These are phyloP conservation scores for Mucor mucedo DNA, from an alignment of 371 early-diverging fungal genomes.

Conservation along the genomic window DNA sequence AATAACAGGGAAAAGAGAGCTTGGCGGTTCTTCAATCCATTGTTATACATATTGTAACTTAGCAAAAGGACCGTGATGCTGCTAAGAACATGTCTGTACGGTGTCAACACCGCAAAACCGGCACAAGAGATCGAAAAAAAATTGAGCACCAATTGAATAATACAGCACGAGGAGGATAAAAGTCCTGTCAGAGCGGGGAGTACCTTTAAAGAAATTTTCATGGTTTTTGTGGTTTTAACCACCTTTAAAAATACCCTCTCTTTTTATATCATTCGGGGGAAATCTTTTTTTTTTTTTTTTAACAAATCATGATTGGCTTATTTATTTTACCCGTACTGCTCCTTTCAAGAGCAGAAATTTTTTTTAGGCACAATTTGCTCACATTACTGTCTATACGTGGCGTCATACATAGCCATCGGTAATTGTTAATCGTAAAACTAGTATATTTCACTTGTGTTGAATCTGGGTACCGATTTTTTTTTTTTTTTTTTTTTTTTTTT, in stretches of 20 bases:
- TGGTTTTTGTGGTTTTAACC: not conserved
- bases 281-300: no score
- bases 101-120: constrained; percentile 60
- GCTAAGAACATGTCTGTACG: constrained; percentile 44
- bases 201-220: not conserved
- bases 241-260: not conserved
- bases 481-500: no score
- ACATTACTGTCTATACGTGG: no score
- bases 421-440: no score
- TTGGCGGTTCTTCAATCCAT: constrained; percentile 20
- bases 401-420: no score
- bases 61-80: constrained; percentile 33
- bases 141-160: constrained; percentile 61
- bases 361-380: no score
- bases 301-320: no score
- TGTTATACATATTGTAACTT: constrained; percentile 26
- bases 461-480: no score
- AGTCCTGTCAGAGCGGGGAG: constrained; percentile 39
- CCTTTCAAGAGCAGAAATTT: no score
- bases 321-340: no score
- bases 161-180: constrained; percentile 59
- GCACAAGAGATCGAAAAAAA: constrained; percentile 60
- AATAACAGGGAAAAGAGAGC: constrained; percentile 20
- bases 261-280: no score
- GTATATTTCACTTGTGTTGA: no score